A percentile compares a stretch with the other conserved stretches of the same genome.
Conservation (phyloP, 345 rosid genomes). For the Punica granatum region DNA sequence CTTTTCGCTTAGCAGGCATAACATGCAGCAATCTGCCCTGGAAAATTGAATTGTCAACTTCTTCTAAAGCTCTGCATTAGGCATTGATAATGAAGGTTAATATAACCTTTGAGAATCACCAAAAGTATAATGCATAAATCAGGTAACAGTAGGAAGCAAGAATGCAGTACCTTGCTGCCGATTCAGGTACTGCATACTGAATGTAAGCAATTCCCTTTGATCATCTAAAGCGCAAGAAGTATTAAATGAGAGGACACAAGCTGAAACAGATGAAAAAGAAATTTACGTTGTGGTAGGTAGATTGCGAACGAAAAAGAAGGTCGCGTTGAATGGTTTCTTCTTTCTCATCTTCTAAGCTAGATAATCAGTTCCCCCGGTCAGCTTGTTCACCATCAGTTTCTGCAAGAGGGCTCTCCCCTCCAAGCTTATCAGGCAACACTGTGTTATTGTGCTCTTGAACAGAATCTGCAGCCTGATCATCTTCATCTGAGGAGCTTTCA, state of each 20-base stretch:
- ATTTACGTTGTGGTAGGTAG: constrained; percentile 66
- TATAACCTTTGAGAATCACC: neutral
- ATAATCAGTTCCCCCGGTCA: constrained; percentile 21
- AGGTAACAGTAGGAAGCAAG: no score
- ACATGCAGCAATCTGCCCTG: constrained; percentile 93
- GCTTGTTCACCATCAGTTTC: constrained; percentile 33
- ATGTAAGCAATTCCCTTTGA: constrained; percentile 86
- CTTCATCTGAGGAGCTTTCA: constrained; percentile 15
- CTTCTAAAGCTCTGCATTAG: constrained; percentile 63
- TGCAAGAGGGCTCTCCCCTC: constrained; percentile 23
- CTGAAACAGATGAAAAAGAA: constrained; percentile 7
- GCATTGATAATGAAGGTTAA: constrained; percentile 7
- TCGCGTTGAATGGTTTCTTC: constrained; percentile 38
- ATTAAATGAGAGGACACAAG: neutral
- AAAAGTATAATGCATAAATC: neutral
- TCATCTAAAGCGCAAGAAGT: constrained; percentile 26
- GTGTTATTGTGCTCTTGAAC: constrained; percentile 11
- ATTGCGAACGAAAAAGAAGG: constrained; percentile 83
- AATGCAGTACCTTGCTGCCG: constrained; percentile 58
- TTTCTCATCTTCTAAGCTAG: constrained; percentile 25
- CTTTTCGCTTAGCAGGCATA: constrained; percentile 58
- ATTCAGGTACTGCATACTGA: constrained; percentile 52
- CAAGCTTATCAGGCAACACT: constrained; percentile 16
- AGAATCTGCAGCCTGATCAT: constrained; percentile 13
- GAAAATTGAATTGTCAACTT: constrained; percentile 67